Evolutionary conservation across 495 filamentous ascomycete species (phyloP), one percentile per base, ranked within the genome.

Genomic region (Penicillium canariense): DNA sequence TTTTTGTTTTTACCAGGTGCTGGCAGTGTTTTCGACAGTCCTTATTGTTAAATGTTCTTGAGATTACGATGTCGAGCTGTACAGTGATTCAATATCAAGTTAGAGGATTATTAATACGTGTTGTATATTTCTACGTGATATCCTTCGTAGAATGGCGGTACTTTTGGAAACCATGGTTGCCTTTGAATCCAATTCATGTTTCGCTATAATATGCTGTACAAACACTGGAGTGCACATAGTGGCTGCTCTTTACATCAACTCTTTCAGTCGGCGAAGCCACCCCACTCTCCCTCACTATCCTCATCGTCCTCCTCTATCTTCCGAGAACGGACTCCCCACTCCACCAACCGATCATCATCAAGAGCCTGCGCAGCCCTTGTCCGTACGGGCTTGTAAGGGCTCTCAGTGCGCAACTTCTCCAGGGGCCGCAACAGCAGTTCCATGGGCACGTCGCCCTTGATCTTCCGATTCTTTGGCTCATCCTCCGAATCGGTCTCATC

Each of bases 381-480:
- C 61, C 90, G 80, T 14, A 96, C 86, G 36, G 81, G 76, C 68
- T 94, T 96, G 46, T 79, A 87, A 70, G 66, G 79, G 56, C 75
- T 86, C 69, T 81, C 77, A 39, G 65, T 70, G 54, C 59, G 66
- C 60, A 89, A 54, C 59, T 60, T 78, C 73, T 77, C 73, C 63
- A 91, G 65, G 3, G 87, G 87, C 65, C 69, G 63, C 64, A 92
- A 55, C 39, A 91, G 57, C 46, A 69, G 53, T 55, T 83, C 80
- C 48, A 83, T 62, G 2, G 77, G 77, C 31, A 78, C 58, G 52
- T 69, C 69, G 12, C 68, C 63, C 51, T 63, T 66, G 28, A 71
- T 70, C 51, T 68, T 76, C 18, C 52, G 56, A 44, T 60, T 61
- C 46, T 64, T 55, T 23, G 62, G 54, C 39, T 60, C 60, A 25